Base-by-base conservation (phyloP, 2,329 filamentous ascomycete genomes). In the Stagonosporopsis rhizophila region DNA sequence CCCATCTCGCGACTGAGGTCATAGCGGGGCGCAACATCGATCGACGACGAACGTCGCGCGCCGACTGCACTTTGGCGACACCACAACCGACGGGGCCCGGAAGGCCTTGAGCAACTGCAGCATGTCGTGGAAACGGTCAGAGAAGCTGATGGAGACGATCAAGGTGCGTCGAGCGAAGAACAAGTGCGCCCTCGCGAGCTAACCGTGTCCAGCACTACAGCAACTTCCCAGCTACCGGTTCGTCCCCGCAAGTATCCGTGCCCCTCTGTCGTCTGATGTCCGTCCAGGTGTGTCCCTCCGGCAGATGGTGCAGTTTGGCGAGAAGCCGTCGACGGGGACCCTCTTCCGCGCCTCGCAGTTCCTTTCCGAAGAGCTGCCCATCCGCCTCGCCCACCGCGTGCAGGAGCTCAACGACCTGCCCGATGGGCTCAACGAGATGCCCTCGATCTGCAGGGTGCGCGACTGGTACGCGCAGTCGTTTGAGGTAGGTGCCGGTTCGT, bases 381-480 rank as follows among this genome's bases (percentile, higher is more conserved):
- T 99, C 71, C 91, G 95, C 49, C 84, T 99, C 59, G 95, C 95
- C 69, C 95, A 99, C 79, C 90, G 95, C 62, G 95, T 99, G 57
- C 91, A 96, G 78, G 95, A 99, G 80, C 86, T 99, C 55, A 88
- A 90, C 60, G 90, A 92, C 71, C 83, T 99, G 2, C 95, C 95
- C 32, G 95, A 99, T 84, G 95, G 95, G 52, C 85, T 99, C 60
- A 96, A 92, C 75, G 93, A 98, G 67, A 98, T 99, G 95, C 91
- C 93, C 35, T 98, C 95, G 11, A 96, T 99, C 66, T 88, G 89
- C 76, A 92, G 89, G 72, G 95, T 99, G 66, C 90, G 93, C 76
- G 93, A 98, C 73, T 99, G 95, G 95, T 99, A 99, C 77, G 95
- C 94, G 62, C 95, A 99, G 81, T 99, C 95, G 47, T 99, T 99